Evolutionary conservation across 2,329 filamentous ascomycete genomes (phyloP).

Genomic region (Torrubiella hemipterigena): DNA sequence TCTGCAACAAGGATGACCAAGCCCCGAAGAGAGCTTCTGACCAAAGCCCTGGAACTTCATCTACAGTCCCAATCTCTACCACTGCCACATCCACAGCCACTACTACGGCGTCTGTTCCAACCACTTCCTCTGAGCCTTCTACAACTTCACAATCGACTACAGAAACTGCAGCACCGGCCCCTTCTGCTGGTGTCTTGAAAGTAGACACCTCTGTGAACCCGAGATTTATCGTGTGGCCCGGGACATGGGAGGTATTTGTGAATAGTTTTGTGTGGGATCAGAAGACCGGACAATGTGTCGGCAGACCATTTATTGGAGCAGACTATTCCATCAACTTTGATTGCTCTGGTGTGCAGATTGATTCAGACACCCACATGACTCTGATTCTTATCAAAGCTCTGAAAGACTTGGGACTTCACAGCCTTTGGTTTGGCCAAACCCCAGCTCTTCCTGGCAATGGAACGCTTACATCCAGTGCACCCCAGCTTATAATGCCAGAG

Average conservation of each 20-base stretch:
- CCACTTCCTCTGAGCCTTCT: slow-evolving; percentile 18
- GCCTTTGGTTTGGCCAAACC: slow-evolving; percentile 27
- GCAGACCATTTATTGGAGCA: slow-evolving; percentile 18
- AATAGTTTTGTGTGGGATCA: slow-evolving; percentile 28
- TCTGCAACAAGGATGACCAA: slow-evolving; percentile 24
- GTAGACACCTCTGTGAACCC: slow-evolving; percentile 21
- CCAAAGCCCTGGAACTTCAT: slow-evolving; percentile 9
- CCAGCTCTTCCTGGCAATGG: slow-evolving; percentile 21
- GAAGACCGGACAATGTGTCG: slow-evolving; percentile 20
- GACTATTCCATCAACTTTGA: slow-evolving; percentile 24
- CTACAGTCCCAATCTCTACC: too few relatives aligned
- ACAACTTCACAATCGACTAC: slow-evolving; percentile 14
- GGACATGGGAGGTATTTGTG: slow-evolving; percentile 25
- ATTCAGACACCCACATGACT: slow-evolving; percentile 26
- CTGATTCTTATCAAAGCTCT: slow-evolving; percentile 26
- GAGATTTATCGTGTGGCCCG: slow-evolving; percentile 26
- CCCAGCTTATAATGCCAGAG: slow-evolving; percentile 27
- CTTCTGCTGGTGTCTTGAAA: slow-evolving; percentile 15
- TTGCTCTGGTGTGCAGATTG: slow-evolving; percentile 23
- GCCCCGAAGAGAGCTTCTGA: slow-evolving; percentile 21
- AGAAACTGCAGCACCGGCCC: slow-evolving; percentile 9
- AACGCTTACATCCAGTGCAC: slow-evolving; percentile 11
- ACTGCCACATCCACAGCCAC: slow-evolving; percentile 21
- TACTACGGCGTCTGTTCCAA: slow-evolving; percentile 18
- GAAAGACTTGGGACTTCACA: slow-evolving; percentile 23